A percentile compares a stretch with the other conserved stretches of the same genome.
phyloP scores from a whole-genome alignment of 129 eudicot genomes.

The Chrysanthemum makinoi region DNA sequence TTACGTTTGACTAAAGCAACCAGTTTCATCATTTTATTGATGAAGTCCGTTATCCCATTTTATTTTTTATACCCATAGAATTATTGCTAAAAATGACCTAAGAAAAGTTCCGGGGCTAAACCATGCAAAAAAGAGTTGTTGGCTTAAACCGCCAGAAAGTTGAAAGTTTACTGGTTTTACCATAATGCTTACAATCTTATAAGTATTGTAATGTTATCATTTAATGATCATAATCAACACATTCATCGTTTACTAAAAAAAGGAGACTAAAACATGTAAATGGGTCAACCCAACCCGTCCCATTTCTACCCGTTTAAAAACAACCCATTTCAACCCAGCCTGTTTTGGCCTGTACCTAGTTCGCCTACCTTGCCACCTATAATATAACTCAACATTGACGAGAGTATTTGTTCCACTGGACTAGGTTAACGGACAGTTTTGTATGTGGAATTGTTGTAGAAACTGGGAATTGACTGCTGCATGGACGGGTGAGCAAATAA shows the following conservation, averaged over 20 bases:
- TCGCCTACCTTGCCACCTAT: background rate
- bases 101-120: no score
- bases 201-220: background rate
- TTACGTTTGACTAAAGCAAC: background rate
- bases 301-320: background rate
- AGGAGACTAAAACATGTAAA: background rate
- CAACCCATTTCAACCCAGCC: background rate
- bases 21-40: no score
- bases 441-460: slow-evolving; percentile 33
- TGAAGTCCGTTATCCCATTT: no score
- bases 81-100: no score
- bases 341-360: background rate
- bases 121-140: no score
- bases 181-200: no score
- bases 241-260: background rate
- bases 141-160: no score
- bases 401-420: background rate
- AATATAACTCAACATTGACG: background rate
- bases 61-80: no score
- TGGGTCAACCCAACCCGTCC: background rate
- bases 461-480: slow-evolving; percentile 75
- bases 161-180: no score
- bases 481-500: slow-evolving; percentile 71
- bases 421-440: background rate
- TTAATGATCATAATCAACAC: background rate